These are phyloP conservation scores for Ilyonectria robusta DNA, from an alignment of 2,329 filamentous ascomycete genomes.

Conservation along the genomic window DNA sequence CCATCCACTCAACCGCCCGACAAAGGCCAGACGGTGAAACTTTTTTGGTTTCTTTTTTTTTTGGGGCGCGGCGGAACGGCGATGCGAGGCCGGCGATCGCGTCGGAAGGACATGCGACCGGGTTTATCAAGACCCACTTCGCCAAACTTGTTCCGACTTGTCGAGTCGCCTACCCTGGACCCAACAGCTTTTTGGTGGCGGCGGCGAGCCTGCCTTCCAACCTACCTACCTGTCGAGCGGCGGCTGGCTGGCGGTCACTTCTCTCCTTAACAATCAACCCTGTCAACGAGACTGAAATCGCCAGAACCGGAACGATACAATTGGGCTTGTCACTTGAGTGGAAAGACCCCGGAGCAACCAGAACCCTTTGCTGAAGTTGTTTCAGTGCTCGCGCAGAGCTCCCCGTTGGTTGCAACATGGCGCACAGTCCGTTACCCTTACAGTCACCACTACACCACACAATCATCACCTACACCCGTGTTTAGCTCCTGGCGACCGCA, in stretches of 20 bases:
- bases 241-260: neutral
- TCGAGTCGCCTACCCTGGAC: neutral
- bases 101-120: conserved; percentile 10
- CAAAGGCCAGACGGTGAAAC: neutral
- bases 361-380: no score
- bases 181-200: neutral
- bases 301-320: neutral
- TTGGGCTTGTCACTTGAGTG: neutral
- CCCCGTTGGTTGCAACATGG: conserved; percentile 49
- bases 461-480: neutral
- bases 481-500: neutral
- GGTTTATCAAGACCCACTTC: neutral
- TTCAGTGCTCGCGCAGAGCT: neutral
- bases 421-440: conserved; percentile 58
- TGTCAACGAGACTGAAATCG: neutral
- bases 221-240: neutral
- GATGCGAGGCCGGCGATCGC: neutral
- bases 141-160: neutral
- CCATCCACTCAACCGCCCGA: conserved; percentile 15
- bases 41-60: neutral
- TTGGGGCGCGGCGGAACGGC: conserved; percentile 6
- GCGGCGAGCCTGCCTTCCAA: neutral
- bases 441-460: neutral
- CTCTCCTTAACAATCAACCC: neutral
- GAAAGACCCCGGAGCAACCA: neutral